Evolutionary conservation across 2,329 filamentous ascomycete species (phyloP).

Genomic region (Penicillium sp.): DNA sequence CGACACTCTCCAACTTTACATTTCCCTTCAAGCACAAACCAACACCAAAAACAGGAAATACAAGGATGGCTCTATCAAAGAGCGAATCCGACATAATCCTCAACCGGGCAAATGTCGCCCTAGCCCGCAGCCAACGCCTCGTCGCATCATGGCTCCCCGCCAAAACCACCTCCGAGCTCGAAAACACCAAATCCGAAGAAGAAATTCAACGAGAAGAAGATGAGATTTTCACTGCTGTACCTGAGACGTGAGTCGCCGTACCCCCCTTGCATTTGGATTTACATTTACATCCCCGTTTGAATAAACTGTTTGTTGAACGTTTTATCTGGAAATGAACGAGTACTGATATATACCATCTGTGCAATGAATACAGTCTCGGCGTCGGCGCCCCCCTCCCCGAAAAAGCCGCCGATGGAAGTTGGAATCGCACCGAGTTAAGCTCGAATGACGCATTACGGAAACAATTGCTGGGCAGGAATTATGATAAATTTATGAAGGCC

Average conservation of each 20-base stretch:
- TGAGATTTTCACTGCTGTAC: slow-evolving; percentile 59
- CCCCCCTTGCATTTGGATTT: not conserved
- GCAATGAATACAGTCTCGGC: slow-evolving; percentile 47
- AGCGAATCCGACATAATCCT: slow-evolving; percentile 60
- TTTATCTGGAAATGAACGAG: not conserved
- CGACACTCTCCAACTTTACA: not conserved
- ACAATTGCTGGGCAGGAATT: slow-evolving; percentile 53
- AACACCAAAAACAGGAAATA: not conserved
- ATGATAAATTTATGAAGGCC: slow-evolving; percentile 48
- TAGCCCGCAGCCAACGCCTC: slow-evolving; percentile 60
- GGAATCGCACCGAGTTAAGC: slow-evolving; percentile 48
- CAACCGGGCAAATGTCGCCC: slow-evolving; percentile 59
- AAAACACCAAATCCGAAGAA: slow-evolving; percentile 49
- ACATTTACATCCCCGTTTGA: not conserved
- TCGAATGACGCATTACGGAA: slow-evolving; percentile 54
- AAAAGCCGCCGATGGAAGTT: slow-evolving; percentile 48
- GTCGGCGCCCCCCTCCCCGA: slow-evolving; percentile 55
- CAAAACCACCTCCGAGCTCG: slow-evolving; percentile 47
- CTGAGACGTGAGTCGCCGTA: slow-evolving; percentile 56
- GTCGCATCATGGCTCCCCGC: slow-evolving; percentile 64
- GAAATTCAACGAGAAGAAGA: slow-evolving; percentile 60
- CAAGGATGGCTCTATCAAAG: slow-evolving; percentile 42
- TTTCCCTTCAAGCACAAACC: not conserved
- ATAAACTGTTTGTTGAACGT: not conserved
- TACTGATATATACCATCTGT: not conserved